Percentiles rank a stretch among this genome's conserved stretches.
phyloP scores from a whole-genome alignment of 306 rosid species.

The Acacia acuminata region DNA sequence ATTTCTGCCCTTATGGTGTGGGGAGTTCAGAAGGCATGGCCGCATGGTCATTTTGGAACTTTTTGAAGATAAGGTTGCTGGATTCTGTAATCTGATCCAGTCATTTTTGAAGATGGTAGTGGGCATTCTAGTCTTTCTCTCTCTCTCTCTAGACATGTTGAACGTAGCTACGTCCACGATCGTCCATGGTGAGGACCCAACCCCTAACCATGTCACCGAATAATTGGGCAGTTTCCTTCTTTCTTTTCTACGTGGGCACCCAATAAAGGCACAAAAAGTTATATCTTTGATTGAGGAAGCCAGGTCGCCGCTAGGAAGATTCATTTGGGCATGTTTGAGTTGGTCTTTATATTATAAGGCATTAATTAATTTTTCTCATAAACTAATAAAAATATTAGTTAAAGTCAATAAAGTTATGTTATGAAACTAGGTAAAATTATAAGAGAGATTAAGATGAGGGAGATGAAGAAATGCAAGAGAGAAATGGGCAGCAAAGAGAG shows the following conservation, averaged over 20 bases:
- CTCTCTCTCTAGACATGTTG: not conserved
- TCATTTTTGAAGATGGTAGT: constrained; percentile 35
- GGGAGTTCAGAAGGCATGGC: constrained; percentile 42
- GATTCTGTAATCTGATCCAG: constrained; percentile 67
- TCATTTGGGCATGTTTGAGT: not conserved
- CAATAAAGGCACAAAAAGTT: no score
- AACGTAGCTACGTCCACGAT: not conserved
- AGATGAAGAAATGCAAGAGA: no score
- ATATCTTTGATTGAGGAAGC: not conserved
- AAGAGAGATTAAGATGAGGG: no score
- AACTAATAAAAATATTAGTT: no score
- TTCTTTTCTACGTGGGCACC: not conserved
- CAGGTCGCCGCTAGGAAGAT: not conserved
- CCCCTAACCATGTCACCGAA: not conserved
- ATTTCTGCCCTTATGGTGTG: constrained; percentile 2
- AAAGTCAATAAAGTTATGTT: no score
- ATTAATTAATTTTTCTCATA: no score
- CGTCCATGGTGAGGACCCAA: not conserved
- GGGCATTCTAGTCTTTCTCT: constrained; percentile 32
- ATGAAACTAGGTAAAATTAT: no score
- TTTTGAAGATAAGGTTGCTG: constrained; percentile 76
- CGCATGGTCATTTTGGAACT: constrained; percentile 43
- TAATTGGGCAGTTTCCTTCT: not conserved
- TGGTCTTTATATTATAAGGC: no score
- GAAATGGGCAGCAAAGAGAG: no score